phyloP scores from a whole-genome alignment of 768 basidiomycete genomes.

The Crepidotus variabilis region DNA sequence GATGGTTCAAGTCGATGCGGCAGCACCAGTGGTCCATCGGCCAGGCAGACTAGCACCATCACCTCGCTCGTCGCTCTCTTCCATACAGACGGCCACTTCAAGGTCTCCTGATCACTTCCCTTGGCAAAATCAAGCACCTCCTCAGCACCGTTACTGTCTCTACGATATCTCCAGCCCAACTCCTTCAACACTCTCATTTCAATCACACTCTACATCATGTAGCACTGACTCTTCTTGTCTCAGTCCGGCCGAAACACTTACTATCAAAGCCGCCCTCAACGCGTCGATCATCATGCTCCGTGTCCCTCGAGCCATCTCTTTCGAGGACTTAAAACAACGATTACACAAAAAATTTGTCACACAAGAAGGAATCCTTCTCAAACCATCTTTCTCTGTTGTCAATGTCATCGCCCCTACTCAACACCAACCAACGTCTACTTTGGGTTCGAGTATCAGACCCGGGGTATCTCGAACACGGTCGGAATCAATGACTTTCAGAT shows the following conservation, averaged over 20 bases:
- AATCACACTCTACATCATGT: constrained; percentile 15
- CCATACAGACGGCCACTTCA: constrained; percentile 9
- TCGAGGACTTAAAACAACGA: constrained; percentile 50
- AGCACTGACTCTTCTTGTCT: constrained; percentile 10
- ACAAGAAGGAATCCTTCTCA: constrained; percentile 53
- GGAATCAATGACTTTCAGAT: not conserved
- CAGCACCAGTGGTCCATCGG: not conserved
- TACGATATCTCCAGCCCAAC: not conserved
- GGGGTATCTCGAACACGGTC: not conserved
- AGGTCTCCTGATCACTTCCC: constrained; percentile 4
- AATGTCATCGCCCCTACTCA: constrained; percentile 38
- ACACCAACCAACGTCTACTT: not conserved
- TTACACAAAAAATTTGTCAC: constrained; percentile 66
- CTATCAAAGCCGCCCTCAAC: constrained; percentile 63
- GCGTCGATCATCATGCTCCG: constrained; percentile 63
- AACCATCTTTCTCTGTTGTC: constrained; percentile 51
- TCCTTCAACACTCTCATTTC: not conserved
- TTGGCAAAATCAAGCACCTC: constrained; percentile 16
- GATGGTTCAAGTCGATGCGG: not conserved
- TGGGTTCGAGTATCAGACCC: not conserved
- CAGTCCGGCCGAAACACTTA: constrained; percentile 25
- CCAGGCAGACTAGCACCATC: not conserved
- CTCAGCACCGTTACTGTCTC: constrained; percentile 17
- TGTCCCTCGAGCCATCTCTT: constrained; percentile 39
- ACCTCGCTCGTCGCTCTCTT: constrained; percentile 14